Percentiles rank a stretch among this genome's conserved stretches.
Evolutionary conservation across 257 asterid genomes (phyloP).

Genomic region (Penstemon davidsonii): DNA sequence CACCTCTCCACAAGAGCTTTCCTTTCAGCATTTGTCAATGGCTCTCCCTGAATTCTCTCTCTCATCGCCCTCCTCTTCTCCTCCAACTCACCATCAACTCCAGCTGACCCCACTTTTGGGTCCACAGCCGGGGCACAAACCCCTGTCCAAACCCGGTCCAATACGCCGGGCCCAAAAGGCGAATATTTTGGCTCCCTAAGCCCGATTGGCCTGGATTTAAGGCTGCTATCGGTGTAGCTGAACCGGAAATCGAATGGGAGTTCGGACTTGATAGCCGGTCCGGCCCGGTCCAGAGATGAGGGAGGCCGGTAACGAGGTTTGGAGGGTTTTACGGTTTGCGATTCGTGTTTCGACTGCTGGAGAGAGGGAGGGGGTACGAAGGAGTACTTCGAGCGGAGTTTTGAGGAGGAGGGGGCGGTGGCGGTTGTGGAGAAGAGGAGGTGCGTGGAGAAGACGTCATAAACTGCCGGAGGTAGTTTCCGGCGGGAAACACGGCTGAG

Average conservation of each 20-base stretch:
- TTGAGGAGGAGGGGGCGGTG: slow-evolving; percentile 38
- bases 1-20: slow-evolving; percentile 65
- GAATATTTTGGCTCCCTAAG: slow-evolving; percentile 93
- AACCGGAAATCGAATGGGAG: slow-evolving; percentile 93
- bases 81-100: slow-evolving; percentile 57
- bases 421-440: slow-evolving; percentile 40
- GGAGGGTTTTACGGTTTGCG: slow-evolving; percentile 32
- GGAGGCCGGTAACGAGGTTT: slow-evolving; percentile 84
- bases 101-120: slow-evolving; percentile 60
- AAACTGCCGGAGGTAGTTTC: slow-evolving; percentile 27
- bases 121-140: slow-evolving; percentile 92
- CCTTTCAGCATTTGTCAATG: slow-evolving; percentile 75
- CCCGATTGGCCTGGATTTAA: slow-evolving; percentile 73
- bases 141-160: slow-evolving; percentile 88
- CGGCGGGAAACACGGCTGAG: slow-evolving; percentile 48
- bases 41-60: slow-evolving; percentile 64
- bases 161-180: slow-evolving; percentile 86
- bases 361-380: slow-evolving; percentile 73
- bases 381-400: slow-evolving; percentile 59
- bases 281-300: slow-evolving; percentile 64
- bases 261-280: slow-evolving; percentile 47
- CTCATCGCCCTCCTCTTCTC: slow-evolving; percentile 64
- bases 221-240: slow-evolving; percentile 88
- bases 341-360: slow-evolving; percentile 36
- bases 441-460: slow-evolving; percentile 22